Evolutionary conservation across 257 asterid genomes (phyloP), one percentile per base, ranked within the genome.

Genomic region (Datura wrightii): DNA sequence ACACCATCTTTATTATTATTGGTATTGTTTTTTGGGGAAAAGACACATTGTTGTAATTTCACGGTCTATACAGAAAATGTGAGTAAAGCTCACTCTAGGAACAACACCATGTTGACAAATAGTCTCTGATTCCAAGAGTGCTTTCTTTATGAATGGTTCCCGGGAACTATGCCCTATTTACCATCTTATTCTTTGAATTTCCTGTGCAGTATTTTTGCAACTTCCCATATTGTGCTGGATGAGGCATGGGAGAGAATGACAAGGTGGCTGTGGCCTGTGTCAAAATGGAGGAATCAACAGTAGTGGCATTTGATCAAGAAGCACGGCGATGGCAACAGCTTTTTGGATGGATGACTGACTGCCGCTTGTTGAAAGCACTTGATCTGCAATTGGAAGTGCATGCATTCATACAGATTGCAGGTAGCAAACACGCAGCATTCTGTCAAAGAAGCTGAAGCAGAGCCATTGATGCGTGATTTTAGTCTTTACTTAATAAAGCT

Each of bases 101-200:
- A 74, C 11, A 74, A 19, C 80, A 48, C 42, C 59, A 46, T 46
- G 24, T 31, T 74, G 60, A 44, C 80, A 72, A 48, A 74, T 48
- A 74, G 52, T 14, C 3, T 74, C 59, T 74, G 58, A 74, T 48
- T 48, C 4, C 54, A 74, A 74, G 60, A 76, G 81, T 76, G 56
- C 11, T 50, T 34, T 76, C 46, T 50, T 24, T 18, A 18, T 0
- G 8, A 50, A 31, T 50, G 82, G 46, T 76, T 50, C 46, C 46
- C 5, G 37, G 58, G 31, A 14, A 50, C 48, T 50, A 76, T 50
- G 82, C 24, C 19, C 46, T 76, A 14, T 31, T 24, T 24, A 7
- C 62, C 14, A 24, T 5, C 31, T 14, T 76, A 76, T 13, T 50
- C 60, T 14, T 31, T 31, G 62, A 14, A 31, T 76, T 50, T 50